Evolutionary conservation across 2,329 filamentous ascomycete genomes (phyloP).

Genomic region (Aspergillus pseudonomiae): DNA sequence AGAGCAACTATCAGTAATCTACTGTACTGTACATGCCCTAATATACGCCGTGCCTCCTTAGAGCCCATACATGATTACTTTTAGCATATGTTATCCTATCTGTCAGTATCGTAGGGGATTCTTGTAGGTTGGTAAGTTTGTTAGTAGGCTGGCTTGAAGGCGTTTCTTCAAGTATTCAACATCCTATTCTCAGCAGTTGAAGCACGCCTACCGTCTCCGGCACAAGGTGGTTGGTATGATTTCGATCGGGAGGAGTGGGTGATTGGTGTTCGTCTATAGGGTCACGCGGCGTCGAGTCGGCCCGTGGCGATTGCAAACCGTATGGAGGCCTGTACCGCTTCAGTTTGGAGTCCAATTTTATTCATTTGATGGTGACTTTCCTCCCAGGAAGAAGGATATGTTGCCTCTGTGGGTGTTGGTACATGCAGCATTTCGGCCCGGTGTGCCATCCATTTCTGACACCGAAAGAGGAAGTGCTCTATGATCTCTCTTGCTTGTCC

Average conservation of each 20-base stretch:
- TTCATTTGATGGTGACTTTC: slow-evolving; percentile 26
- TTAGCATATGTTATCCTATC: slow-evolving; percentile 23
- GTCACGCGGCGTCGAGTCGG: slow-evolving; percentile 30
- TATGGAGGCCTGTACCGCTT: slow-evolving; percentile 33
- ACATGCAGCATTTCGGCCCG: slow-evolving; percentile 27
- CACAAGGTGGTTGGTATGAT: slow-evolving; percentile 23
- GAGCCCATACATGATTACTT: slow-evolving; percentile 29
- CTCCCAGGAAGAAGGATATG: slow-evolving; percentile 32
- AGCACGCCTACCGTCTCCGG: slow-evolving; percentile 33
- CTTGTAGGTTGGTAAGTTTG: no score
- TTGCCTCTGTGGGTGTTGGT: slow-evolving; percentile 27
- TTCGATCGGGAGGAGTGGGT: slow-evolving; percentile 12
- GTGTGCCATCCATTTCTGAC: slow-evolving; percentile 29
- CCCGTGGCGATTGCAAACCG: slow-evolving; percentile 32
- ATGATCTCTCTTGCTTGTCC: slow-evolving; percentile 2
- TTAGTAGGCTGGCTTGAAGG: no score
- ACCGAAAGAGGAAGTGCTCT: slow-evolving; percentile 7
- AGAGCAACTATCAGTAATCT: slow-evolving; percentile 8
- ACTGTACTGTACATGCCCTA: background rate
- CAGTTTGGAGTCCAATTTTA: slow-evolving; percentile 32
- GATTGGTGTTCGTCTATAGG: slow-evolving; percentile 18
- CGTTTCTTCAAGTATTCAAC: slow-evolving; percentile 3
- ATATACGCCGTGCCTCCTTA: background rate
- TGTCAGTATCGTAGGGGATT: slow-evolving; percentile 21
- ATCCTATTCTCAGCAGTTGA: slow-evolving; percentile 40